phyloP scores from a whole-genome alignment of 2,329 filamentous ascomycete genomes.

The Beauveria bassiana region DNA sequence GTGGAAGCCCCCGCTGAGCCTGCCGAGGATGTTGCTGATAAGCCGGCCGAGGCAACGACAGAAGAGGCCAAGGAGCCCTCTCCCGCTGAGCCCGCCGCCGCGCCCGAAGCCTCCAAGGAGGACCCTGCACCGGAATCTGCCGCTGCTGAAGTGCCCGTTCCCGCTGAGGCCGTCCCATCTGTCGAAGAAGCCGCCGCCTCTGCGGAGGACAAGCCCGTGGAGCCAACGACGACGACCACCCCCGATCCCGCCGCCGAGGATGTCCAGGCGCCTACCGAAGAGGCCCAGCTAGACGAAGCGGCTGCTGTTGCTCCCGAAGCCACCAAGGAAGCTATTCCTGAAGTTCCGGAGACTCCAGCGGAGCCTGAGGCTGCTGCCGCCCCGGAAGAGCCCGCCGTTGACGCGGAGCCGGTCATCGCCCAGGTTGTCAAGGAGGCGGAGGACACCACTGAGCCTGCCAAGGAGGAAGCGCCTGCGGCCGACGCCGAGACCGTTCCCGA shows the following conservation, averaged over 20 bases:
- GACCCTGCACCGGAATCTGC: not conserved
- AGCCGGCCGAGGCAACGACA: not conserved
- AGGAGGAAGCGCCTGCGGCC: not conserved
- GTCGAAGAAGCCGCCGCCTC: not conserved
- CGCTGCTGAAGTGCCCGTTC: too few species aligned
- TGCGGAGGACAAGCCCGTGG: constrained; percentile 4
- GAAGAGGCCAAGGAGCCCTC: constrained; percentile 2
- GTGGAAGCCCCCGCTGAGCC: not conserved
- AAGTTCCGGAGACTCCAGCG: constrained; percentile 2
- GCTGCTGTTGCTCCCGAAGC: constrained; percentile 14
- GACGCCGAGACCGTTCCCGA: not conserved
- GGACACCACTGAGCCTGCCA: not conserved
- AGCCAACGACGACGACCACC: not conserved
- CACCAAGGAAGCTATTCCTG: not conserved
- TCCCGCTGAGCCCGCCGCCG: constrained; percentile 15
- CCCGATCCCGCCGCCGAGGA: not conserved
- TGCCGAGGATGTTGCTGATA: constrained; percentile 15
- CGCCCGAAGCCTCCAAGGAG: constrained; percentile 3
- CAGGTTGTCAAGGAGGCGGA: not conserved
- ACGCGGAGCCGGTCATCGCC: not conserved
- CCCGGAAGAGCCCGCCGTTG: not conserved
- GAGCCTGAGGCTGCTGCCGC: constrained; percentile 8
- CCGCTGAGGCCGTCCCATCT: not conserved
- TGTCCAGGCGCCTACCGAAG: not conserved
- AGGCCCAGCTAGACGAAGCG: not conserved